These are phyloP conservation scores for Stagonosporopsis cucurbitacearum DNA, from an alignment of 2,329 filamentous ascomycete genomes.

Conservation along the genomic window DNA sequence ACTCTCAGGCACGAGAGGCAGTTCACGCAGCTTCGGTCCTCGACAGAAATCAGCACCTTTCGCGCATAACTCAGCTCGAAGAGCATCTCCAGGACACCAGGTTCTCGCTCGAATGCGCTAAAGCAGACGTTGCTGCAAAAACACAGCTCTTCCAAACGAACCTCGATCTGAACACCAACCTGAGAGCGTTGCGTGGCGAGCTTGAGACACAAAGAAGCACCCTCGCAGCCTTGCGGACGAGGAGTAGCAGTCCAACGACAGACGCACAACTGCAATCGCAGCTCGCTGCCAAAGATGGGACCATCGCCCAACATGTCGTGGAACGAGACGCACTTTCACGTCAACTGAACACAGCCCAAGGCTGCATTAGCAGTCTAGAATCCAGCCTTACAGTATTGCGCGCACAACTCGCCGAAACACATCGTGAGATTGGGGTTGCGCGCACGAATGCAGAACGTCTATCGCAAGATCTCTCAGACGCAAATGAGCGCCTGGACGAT, in stretches of 20 bases:
- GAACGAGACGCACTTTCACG: slow-evolving; percentile 37
- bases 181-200: slow-evolving; percentile 30
- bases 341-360: slow-evolving; percentile 34
- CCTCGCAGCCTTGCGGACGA: slow-evolving; percentile 8
- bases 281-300: slow-evolving; percentile 32
- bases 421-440: slow-evolving; percentile 33
- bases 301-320: slow-evolving; percentile 32
- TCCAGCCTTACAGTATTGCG: slow-evolving; percentile 36
- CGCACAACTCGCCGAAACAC: slow-evolving; percentile 42
- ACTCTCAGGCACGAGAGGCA: slow-evolving; percentile 13
- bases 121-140: slow-evolving; percentile 34
- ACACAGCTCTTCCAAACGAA: slow-evolving; percentile 36
- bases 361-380: slow-evolving; percentile 41
- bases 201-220: slow-evolving; percentile 19
- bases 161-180: slow-evolving; percentile 30
- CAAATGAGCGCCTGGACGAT: slow-evolving; percentile 35
- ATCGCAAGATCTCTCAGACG: slow-evolving; percentile 35
- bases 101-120: slow-evolving; percentile 36
- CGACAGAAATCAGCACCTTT: background rate
- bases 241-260: background rate
- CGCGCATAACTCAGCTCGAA: slow-evolving; percentile 29
- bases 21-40: background rate
- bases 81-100: slow-evolving; percentile 30
- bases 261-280: slow-evolving; percentile 32
- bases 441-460: slow-evolving; percentile 36